Base-by-base conservation (phyloP, 768 basidiomycete genomes). In the Leccinum uliginosum region DNA sequence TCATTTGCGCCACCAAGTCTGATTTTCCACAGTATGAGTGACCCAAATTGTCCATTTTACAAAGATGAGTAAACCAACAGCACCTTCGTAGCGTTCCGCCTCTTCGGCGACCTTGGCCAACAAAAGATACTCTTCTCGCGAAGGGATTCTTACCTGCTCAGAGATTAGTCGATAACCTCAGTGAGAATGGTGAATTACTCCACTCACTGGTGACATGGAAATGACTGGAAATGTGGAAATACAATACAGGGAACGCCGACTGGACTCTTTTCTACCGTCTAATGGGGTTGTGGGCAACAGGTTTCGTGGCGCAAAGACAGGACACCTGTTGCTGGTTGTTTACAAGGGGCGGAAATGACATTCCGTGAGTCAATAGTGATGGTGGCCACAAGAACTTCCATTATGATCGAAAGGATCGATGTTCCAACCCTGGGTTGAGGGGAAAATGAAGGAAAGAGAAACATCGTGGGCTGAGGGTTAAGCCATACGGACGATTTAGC, bases 21-120 rank as follows among this genome's bases (percentile, higher is more conserved):
- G 58, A 45, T 54, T 50, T 58, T 60, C 54, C 50, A 38, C n/a
- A 75, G 66, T 30, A 53, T 62, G 45, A 62, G 56, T 21, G 24
- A 59, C 53, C 48, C 15, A 48, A 40, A 40, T 43, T 6, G 29
- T 23, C 24, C 21, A 24, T 32, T 49, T 53, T 44, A 27, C 23
- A n/a, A 51, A 50, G 43, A 15, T 7, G 44, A 48, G 21, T 29
- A 50, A 54, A 24, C 5, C 30, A 48, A 26, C 58, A 74, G 56
- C 50, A 92, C 92, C 92, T 76, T 90, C 85, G 70, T 92, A 92
- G 52, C 92, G 87, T 71, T 92, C 91, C 34, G 92, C 90, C 75
- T 93, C 88, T 68, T 89, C 89, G 47, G 89, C 87, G 56, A 93
- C 80, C 74, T 89, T 91, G 59, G 91, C 91, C 64, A 93, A 78